Evolutionary conservation across 2,329 filamentous ascomycete species (phyloP), one percentile per base, ranked within the genome.

Genomic region (Botryotinia narcissicola): DNA sequence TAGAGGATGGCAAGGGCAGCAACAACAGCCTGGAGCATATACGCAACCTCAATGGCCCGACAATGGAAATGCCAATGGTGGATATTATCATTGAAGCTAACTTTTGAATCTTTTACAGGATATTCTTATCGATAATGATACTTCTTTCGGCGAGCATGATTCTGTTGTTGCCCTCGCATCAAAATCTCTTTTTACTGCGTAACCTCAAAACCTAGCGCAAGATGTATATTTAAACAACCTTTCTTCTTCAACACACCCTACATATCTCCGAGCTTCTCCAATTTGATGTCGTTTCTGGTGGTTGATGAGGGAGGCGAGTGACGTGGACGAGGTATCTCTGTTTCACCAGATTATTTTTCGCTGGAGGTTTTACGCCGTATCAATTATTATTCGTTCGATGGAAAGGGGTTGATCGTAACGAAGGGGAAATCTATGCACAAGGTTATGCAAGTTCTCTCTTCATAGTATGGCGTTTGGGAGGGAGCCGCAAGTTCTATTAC

Each of bases 381-480:
- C 32, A 12, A 18, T 32, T n/a, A 35, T 32, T 62, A 4, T 69
- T 57, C 35, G 10, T 64, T 71, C 8, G 44, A 42, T n/a, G 44
- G 35, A 14, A 40, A 44, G 59, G 46, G 44, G 40, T 61, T 54
- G 42, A 40, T 29, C 2, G n/a, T 57, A 72, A 77, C 29, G 72
- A 70, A 66, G 71, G 71, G 63, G 72, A 74, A 73, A n/a, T 42
- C 32, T 35, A 20, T 66, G 71, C 73, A 70, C 64, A 74, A 70
- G 71, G 71, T 42, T 59, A 51, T 69, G 73, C 63, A 51, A n/a
- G 46, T 48, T 59, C 20, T 70, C n/a, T 64, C 59, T 59, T 70
- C 62, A 37, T 42, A 37, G 62, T 72, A 70, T 72, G 76, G 75
- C 75, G 76, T 76, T 75, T 46, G 14, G 69, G 71, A 4, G 74